Percentiles rank a stretch among this genome's conserved stretches.
Conservation (phyloP, 1,139 yeast genomes). For the Kodamaea arcana region DNA sequence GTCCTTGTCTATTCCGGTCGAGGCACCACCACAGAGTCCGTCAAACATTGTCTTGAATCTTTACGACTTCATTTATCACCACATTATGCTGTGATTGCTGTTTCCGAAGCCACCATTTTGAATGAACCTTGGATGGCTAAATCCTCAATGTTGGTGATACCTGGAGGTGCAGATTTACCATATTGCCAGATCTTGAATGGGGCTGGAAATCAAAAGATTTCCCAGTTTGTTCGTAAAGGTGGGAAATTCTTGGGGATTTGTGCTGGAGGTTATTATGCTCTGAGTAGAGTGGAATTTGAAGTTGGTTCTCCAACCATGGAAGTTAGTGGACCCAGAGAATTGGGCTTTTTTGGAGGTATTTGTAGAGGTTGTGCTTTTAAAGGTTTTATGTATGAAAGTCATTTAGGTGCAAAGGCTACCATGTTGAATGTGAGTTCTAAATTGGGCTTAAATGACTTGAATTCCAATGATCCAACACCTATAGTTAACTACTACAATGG, state of each 20-base stretch:
- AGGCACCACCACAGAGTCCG: conserved; percentile 85
- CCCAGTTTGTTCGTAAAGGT: conserved; percentile 67
- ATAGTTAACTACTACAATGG: conserved; percentile 67
- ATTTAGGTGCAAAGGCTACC: conserved; percentile 68
- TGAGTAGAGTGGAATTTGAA: conserved; percentile 79
- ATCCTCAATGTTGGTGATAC: conserved; percentile 77
- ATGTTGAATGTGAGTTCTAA: conserved; percentile 36
- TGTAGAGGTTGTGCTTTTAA: conserved; percentile 77
- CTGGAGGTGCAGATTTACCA: conserved; percentile 97
- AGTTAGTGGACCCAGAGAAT: conserved; percentile 80
- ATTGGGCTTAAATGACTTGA: conserved; percentile 17
- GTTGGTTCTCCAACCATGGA: conserved; percentile 66
- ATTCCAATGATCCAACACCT: conserved; percentile 4
- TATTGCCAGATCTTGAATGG: conserved; percentile 72
- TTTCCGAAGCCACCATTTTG: conserved; percentile 56
- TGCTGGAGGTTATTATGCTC: conserved; percentile 92
- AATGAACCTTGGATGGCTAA: conserved; percentile 87
- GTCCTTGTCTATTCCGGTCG: conserved; percentile 79
- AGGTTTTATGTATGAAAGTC: conserved; percentile 78
- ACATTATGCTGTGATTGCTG: conserved; percentile 77
- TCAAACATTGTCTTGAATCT: conserved; percentile 76
- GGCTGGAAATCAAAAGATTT: conserved; percentile 55
- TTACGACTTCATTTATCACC: conserved; percentile 77
- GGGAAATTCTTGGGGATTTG: conserved; percentile 86
- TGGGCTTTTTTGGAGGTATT: conserved; percentile 75